Evolutionary conservation across 2,329 filamentous ascomycete genomes (phyloP), one percentile per base, ranked within the genome.

Genomic region (Teratosphaeria epicoccoides): DNA sequence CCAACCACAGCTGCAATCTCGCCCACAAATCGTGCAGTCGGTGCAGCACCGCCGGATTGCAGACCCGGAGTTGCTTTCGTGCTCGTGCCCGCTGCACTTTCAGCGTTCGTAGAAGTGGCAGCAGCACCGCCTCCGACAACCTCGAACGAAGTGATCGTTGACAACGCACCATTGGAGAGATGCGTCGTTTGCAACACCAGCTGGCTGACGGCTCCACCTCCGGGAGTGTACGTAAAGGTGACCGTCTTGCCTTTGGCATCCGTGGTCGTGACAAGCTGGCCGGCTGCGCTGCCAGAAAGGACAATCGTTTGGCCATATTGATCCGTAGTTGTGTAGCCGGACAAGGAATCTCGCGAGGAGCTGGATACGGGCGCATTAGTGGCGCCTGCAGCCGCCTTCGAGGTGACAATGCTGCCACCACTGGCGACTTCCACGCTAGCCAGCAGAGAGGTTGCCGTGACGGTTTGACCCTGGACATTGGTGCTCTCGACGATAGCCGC

Each of bases 141-240:
- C 0, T 68, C 70, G 54, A 69, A 73, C 47, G 68, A 71, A 17
- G 73, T 76, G 49, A 74, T 64, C 1, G 71, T 74, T 29, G 60
- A 66, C 3, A 59, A 66, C 28, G 63, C 52, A 14, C 69, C 69
- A 50, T 69, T 61, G 7, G 67, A 55, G 12, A 68, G 54, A 10
- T 58, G 63, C 1, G 65, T 66, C 4, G 68, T 71, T 37, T 58
- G 47, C 17, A 75, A 57, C 25, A 70, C 64, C 24, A 76, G 55
- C 46, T 64, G 63, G 56, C 63, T 70, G 20, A 76, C 68, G 7
- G 55, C 60, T 20, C 68, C 71, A 45, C 67, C 72, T 46, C 59
- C 64, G 3, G 73, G 73, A 1, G 72, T 74, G 58, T 71, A 74
- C 1, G 74, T 76, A 2, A 73, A 72, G 48, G 73, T 56, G 51